Percentiles rank a stretch among this genome's conserved stretches.
These are phyloP conservation scores for Ogataea trehaloabstinens DNA, from an alignment of 805 yeast species.

Conservation along the genomic window DNA sequence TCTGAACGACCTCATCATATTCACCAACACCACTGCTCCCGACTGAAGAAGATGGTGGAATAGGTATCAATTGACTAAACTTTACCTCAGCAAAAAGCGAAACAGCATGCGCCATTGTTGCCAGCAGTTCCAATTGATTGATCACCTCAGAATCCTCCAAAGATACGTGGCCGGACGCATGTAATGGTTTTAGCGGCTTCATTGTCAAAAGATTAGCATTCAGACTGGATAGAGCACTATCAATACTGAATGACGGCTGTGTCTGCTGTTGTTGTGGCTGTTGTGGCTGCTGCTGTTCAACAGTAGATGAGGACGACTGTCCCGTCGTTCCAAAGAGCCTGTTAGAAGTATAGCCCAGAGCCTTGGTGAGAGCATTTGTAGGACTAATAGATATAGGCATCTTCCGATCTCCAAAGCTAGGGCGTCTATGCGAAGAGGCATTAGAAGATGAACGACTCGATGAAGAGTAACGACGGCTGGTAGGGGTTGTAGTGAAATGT, in stretches of 20 bases:
- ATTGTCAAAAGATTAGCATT: slow-evolving; percentile 13
- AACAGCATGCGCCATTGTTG: slow-evolving; percentile 90
- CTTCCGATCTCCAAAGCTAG: slow-evolving; percentile 62
- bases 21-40: slow-evolving; percentile 8
- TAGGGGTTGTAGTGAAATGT: slow-evolving; percentile 15
- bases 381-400: slow-evolving; percentile 73
- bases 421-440: slow-evolving; percentile 50
- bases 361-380: slow-evolving; percentile 83
- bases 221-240: slow-evolving; percentile 16
- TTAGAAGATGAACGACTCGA: slow-evolving; percentile 47
- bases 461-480: slow-evolving; percentile 33
- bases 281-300: slow-evolving; percentile 15
- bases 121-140: slow-evolving; percentile 61
- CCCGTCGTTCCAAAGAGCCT: slow-evolving; percentile 64
- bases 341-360: slow-evolving; percentile 83
- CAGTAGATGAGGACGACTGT: too few relatives aligned
- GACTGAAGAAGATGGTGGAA: slow-evolving; percentile 49
- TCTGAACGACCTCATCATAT: slow-evolving; percentile 30
- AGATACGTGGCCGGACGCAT: slow-evolving; percentile 20
- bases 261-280: slow-evolving; percentile 12
- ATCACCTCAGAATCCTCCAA: slow-evolving; percentile 38
- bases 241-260: slow-evolving; percentile 18
- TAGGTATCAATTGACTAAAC: slow-evolving; percentile 78
- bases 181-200: slow-evolving; percentile 26
- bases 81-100: slow-evolving; percentile 88